Conservation (phyloP, 257 asterid species). For the Plantago ovata region DNA sequence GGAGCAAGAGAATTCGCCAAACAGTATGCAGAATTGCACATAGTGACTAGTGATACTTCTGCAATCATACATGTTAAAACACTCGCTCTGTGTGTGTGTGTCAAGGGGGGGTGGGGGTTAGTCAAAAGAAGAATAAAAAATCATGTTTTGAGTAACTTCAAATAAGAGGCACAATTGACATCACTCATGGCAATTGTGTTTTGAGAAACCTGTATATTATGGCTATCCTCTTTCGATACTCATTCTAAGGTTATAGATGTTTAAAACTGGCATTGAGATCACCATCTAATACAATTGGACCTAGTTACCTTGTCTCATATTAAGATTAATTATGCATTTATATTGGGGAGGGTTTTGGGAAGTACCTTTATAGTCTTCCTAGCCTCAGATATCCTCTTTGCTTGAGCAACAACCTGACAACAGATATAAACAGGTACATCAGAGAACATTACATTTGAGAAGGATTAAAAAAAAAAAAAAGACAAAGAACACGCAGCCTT, state of each 20-base stretch:
- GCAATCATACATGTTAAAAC: no score
- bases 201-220: background rate
- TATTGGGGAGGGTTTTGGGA: background rate
- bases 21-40: no score
- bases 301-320: background rate
- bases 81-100: no score
- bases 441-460: no score
- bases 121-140: no score
- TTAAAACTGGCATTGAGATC: background rate
- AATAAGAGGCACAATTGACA: no score
- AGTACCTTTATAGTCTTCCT: conserved; percentile 73
- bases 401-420: conserved; percentile 83
- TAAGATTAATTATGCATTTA: background rate
- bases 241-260: background rate
- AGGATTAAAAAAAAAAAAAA: background rate
- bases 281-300: background rate
- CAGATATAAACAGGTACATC: conserved; percentile 8
- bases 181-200: no score
- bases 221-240: background rate
- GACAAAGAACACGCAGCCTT: background rate
- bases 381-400: conserved; percentile 79
- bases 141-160: no score
- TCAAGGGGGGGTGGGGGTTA: no score
- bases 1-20: no score
- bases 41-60: no score